Percentiles rank a stretch among this genome's conserved stretches.
Conservation (phyloP, 176 grass and related monocot species). For the Oryza glumipatula region DNA sequence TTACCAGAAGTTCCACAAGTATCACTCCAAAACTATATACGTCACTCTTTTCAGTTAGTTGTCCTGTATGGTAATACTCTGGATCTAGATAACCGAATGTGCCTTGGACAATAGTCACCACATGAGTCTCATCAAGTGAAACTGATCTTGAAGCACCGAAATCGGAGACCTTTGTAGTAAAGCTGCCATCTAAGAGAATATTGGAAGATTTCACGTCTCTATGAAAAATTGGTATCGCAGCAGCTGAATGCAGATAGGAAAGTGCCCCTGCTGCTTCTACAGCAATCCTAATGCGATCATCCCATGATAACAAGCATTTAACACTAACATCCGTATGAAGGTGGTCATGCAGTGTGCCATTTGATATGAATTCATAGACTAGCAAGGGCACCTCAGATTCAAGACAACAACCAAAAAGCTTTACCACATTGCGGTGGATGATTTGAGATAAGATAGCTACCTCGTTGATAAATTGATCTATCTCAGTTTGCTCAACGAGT, state of each 20-base stretch:
- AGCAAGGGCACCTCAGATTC: neutral
- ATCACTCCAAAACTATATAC: constrained; percentile 71
- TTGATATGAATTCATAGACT: neutral
- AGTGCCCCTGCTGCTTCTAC: neutral
- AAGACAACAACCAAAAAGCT: neutral
- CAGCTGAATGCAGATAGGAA: neutral
- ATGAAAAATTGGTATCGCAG: neutral
- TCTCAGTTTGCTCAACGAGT: neutral
- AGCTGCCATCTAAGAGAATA: constrained; percentile 13
- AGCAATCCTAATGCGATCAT: neutral
- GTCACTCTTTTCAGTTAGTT: constrained; percentile 58
- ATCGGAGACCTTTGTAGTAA: constrained; percentile 45
- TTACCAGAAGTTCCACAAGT: constrained; percentile 42
- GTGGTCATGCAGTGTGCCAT: neutral
- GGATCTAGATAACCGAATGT: constrained; percentile 53
- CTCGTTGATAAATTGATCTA: neutral
- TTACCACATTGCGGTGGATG: neutral
- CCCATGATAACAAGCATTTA: neutral
- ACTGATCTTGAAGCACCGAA: constrained; percentile 62
- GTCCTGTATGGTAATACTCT: constrained; percentile 44
- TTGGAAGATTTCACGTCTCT: neutral
- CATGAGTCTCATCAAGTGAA: constrained; percentile 51
- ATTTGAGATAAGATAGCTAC: neutral
- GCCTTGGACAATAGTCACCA: constrained; percentile 62
- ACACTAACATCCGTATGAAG: neutral